Percentiles rank a stretch among this genome's conserved stretches.
Conservation (phyloP, 495 filamentous ascomycete genomes). For the Trichoderma virens region DNA sequence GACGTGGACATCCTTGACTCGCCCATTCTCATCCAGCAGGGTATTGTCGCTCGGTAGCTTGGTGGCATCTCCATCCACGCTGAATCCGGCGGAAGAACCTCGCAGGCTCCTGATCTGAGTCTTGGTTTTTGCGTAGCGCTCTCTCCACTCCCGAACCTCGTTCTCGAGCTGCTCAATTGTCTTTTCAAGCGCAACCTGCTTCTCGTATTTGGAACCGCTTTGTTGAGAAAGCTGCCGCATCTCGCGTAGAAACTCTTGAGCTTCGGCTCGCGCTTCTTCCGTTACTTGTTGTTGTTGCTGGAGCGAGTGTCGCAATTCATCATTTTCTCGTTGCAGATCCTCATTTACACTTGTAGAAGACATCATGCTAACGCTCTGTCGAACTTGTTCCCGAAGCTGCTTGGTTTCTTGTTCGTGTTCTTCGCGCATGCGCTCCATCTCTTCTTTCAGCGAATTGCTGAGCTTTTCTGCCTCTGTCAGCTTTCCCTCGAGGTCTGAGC, state of each 20-base stretch:
- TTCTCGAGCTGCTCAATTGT: conserved; percentile 68
- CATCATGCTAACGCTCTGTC: conserved; percentile 24
- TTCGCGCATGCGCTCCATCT: conserved; percentile 63
- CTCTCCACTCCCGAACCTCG: conserved; percentile 82
- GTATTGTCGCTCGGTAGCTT: conserved; percentile 60
- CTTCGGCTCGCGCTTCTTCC: conserved; percentile 79
- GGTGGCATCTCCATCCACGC: conserved; percentile 56
- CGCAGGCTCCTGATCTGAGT: conserved; percentile 77
- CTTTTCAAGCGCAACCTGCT: conserved; percentile 65
- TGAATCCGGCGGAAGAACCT: conserved; percentile 66
- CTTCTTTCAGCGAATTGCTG: conserved; percentile 65
- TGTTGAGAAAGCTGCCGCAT: conserved; percentile 82
- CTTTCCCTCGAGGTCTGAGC: conserved; percentile 66
- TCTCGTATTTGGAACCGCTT: conserved; percentile 68
- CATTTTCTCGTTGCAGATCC: conserved; percentile 63
- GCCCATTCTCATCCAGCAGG: conserved; percentile 61
- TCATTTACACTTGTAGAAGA: conserved; percentile 36
- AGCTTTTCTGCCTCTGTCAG: conserved; percentile 70
- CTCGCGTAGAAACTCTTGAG: conserved; percentile 74
- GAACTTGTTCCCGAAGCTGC: conserved; percentile 57
- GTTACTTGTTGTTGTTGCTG: conserved; percentile 75
- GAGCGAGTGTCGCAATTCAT: conserved; percentile 61
- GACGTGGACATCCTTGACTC: conserved; percentile 84
- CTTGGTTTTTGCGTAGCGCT: conserved; percentile 78
- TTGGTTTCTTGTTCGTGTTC: conserved; percentile 58